Conservation (phyloP, 805 yeast genomes). For the Cyberlindnera nakhonratchasimensis region DNA sequence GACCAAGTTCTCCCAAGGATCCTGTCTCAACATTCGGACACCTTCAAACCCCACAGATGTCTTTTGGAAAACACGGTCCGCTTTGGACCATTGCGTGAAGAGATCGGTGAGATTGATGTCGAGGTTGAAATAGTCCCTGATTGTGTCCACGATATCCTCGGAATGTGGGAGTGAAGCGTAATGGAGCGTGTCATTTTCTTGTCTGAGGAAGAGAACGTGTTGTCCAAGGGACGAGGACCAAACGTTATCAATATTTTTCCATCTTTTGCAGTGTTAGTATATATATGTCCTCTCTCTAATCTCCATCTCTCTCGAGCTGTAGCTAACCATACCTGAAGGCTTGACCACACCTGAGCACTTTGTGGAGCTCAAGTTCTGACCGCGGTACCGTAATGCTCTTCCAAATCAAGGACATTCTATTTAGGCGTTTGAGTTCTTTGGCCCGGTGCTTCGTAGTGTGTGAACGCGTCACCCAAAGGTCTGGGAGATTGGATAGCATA, state of each 20-base stretch:
- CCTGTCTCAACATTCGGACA: conserved; percentile 82
- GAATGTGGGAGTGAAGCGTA: conserved; percentile 43
- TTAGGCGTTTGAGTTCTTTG: background rate
- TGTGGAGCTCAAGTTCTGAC: conserved; percentile 54
- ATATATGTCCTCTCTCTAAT: too few species aligned
- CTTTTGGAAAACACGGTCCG: conserved; percentile 48
- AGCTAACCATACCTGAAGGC: conserved; percentile 67
- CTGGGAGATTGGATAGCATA: too few species aligned
- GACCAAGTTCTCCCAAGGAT: conserved; percentile 93
- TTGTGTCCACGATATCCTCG: conserved; percentile 38
- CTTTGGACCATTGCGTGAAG: conserved; percentile 57
- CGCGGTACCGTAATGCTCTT: conserved; percentile 14
- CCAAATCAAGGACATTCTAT: conserved; percentile 19
- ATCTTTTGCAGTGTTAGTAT: conserved; percentile 33
- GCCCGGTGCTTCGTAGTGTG: too few species aligned
- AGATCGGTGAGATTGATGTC: conserved; percentile 50
- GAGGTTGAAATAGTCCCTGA: conserved; percentile 70
- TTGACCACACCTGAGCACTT: conserved; percentile 81
- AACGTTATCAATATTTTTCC: conserved; percentile 59
- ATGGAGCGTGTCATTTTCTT: conserved; percentile 48
- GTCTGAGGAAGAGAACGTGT: conserved; percentile 62
- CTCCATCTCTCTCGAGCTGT: too few species aligned
- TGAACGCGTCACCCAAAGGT: too few species aligned
- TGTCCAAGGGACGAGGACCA: conserved; percentile 67
- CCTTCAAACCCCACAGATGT: conserved; percentile 50